Percentiles rank a stretch among this genome's conserved stretches.
Conservation (phyloP, 2,329 filamentous ascomycete genomes). For the Microcera coccophila region DNA sequence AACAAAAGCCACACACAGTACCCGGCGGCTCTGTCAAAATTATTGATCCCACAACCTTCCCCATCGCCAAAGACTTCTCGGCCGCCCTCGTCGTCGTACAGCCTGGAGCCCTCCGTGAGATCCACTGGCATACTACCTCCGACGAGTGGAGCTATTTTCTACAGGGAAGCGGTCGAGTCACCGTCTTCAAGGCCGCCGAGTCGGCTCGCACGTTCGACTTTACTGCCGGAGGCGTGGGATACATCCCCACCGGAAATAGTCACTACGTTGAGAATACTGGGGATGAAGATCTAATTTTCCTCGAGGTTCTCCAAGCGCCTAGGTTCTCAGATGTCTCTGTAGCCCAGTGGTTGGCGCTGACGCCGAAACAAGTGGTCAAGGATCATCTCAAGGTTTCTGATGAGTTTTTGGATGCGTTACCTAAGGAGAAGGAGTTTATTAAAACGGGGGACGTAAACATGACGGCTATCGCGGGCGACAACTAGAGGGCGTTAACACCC, state of each 20-base stretch:
- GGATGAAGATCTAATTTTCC: slow-evolving; percentile 69
- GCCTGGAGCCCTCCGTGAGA: slow-evolving; percentile 69
- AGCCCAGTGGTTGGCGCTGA: slow-evolving; percentile 73
- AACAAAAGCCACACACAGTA: slow-evolving; percentile 61
- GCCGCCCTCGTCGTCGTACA: slow-evolving; percentile 68
- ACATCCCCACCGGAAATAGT: slow-evolving; percentile 72
- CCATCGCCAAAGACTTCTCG: slow-evolving; percentile 67
- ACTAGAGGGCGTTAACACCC: too few relatives aligned
- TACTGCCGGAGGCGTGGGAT: slow-evolving; percentile 68
- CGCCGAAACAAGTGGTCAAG: slow-evolving; percentile 62
- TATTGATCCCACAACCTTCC: slow-evolving; percentile 72
- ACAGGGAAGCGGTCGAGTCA: slow-evolving; percentile 65
- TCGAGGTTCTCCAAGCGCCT: slow-evolving; percentile 71
- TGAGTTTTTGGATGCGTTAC: too few relatives aligned
- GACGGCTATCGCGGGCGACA: too few relatives aligned
- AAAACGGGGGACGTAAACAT: too few relatives aligned
- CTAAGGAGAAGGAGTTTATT: too few relatives aligned
- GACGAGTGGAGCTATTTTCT: slow-evolving; percentile 84
- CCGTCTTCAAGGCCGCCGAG: slow-evolving; percentile 67
- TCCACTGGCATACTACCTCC: slow-evolving; percentile 78
- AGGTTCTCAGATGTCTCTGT: slow-evolving; percentile 69
- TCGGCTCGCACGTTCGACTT: slow-evolving; percentile 74
- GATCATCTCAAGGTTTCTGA: too few relatives aligned
- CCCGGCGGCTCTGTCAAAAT: slow-evolving; percentile 67
- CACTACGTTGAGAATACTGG: slow-evolving; percentile 81